Base-by-base conservation (phyloP, 192 early-diverging fungal species). In the Funneliformis geosporum region DNA sequence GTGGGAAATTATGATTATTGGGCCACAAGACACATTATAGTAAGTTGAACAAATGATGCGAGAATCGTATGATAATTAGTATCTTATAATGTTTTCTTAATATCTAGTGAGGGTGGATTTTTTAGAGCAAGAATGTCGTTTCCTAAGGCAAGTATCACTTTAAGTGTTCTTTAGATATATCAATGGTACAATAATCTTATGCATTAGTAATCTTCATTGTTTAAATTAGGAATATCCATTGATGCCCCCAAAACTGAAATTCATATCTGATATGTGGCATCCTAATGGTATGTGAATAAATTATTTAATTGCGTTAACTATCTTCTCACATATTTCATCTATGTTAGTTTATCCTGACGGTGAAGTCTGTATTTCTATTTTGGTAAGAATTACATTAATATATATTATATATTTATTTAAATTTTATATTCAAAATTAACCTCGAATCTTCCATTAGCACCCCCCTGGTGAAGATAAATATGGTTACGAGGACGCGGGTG, bases 331-430 rank as follows among this genome's bases (percentile, higher is more conserved):
- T 50, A 40, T 84, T 76, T n/a, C 55, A 28, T 42, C 65, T 25
- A 62, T 43, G 40, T 25, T 82, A 91, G 92, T 98, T 7, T 97
- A 97, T 83, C 85, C 88, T 12, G 88, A 96, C 83, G 98, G 98
- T 18, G 89, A 90, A 33, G 96, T 99, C 21, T 98, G 96, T 84
- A 98, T 99, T 69, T 96, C 95, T n/a, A 99, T 99, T 81, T 84
- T 99, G 82, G 94, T 95, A 87, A 84, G 89, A 50, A 80, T 85
- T 60, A 81, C 81, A 64, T 69, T 23, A 61, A 65, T 12, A 9
- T 18, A 39, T 28, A 21, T 38, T 55, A 8, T 59, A 8, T 25
- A 23, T 33, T 1, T 23, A 18, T 14, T 23, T 25, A n/a, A 23
- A n/a, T n/a, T 65, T 50, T 78, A 21, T 28, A 18, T 59, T 8